A percentile compares a stretch with the other conserved stretches of the same genome.
phyloP scores from a whole-genome alignment of 495 filamentous ascomycete species.

The Beverwykella pulmonaria region DNA sequence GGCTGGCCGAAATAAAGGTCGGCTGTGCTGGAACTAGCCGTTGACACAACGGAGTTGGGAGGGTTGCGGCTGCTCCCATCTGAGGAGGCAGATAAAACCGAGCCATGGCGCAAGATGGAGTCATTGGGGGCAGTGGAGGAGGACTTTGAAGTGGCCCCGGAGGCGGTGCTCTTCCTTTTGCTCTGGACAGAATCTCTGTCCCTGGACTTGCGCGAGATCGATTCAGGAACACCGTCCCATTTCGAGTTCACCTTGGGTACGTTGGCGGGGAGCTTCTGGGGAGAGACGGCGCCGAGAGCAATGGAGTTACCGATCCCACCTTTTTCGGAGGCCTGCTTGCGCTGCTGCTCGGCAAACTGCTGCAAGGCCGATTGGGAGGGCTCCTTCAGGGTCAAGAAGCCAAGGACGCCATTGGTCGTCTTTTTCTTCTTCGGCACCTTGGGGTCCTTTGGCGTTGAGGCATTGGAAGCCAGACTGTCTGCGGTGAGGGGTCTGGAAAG shows the following conservation, averaged over 20 bases:
- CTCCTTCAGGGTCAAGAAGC: constrained; percentile 47
- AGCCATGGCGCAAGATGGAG: not conserved
- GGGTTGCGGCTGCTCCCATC: constrained; percentile 10
- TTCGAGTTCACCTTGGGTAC: constrained; percentile 56
- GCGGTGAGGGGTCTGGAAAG: not conserved
- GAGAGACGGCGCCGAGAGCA: constrained; percentile 45
- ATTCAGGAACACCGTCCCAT: constrained; percentile 54
- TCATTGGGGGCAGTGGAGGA: not conserved
- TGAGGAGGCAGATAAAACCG: constrained; percentile 14
- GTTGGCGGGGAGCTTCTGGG: constrained; percentile 48
- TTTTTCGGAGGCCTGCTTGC: constrained; percentile 41
- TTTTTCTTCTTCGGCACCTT: constrained; percentile 36
- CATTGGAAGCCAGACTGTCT: not conserved
- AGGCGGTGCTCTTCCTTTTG: constrained; percentile 7
- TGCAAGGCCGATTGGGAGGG: constrained; percentile 44
- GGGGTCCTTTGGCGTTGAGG: constrained; percentile 11
- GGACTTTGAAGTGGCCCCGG: not conserved
- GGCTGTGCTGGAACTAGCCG: not conserved
- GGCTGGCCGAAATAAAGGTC: not conserved
- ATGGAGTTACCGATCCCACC: constrained; percentile 27
- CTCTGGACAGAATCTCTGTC: constrained; percentile 17
- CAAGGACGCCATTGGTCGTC: constrained; percentile 37
- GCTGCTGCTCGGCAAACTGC: constrained; percentile 44
- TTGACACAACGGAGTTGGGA: not conserved
- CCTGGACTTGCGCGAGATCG: constrained; percentile 39